These are phyloP conservation scores for Aristolochia californica DNA, from an alignment of 164 flowering plant genomes.

Conservation along the genomic window DNA sequence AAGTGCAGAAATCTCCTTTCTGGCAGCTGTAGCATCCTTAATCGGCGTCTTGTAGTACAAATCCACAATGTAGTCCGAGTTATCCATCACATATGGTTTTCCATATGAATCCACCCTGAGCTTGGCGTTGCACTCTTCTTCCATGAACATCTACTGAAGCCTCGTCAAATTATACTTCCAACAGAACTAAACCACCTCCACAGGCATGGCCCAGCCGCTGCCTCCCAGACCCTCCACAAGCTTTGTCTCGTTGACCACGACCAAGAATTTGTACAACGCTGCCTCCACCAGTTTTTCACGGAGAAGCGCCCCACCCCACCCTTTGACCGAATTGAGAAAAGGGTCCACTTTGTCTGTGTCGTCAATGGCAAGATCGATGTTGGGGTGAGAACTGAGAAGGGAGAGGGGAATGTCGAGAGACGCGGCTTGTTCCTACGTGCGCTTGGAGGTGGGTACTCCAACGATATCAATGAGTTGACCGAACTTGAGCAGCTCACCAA, in stretches of 20 bases:
- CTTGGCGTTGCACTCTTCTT: constrained; percentile 10
- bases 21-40: too few species aligned
- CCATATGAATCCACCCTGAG: constrained; percentile 1
- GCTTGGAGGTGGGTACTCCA: constrained; percentile 11
- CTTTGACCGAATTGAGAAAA: too few species aligned
- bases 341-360: too few species aligned
- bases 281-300: constrained; percentile 11
- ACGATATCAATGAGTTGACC: constrained; percentile 10
- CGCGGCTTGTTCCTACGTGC: too few species aligned
- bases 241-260: constrained; percentile 7
- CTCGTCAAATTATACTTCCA: too few species aligned
- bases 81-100: constrained; percentile 8
- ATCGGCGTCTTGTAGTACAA: too few species aligned
- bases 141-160: too few species aligned
- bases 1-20: too few species aligned
- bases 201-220: constrained; percentile 7
- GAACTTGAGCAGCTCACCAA: constrained; percentile 5
- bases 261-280: constrained; percentile 2
- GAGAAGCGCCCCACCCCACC: too few species aligned
- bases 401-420: constrained; percentile 11
- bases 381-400: constrained; percentile 3
- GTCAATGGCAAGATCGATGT: constrained; percentile 10
- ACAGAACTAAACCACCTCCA: constrained; percentile 9
- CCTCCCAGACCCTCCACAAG: constrained; percentile 4
- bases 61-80: constrained; percentile 11